Evolutionary conservation across 176 grass and related monocot genomes (phyloP), one percentile per base, ranked within the genome.

Genomic region (Olyra latifolia): DNA sequence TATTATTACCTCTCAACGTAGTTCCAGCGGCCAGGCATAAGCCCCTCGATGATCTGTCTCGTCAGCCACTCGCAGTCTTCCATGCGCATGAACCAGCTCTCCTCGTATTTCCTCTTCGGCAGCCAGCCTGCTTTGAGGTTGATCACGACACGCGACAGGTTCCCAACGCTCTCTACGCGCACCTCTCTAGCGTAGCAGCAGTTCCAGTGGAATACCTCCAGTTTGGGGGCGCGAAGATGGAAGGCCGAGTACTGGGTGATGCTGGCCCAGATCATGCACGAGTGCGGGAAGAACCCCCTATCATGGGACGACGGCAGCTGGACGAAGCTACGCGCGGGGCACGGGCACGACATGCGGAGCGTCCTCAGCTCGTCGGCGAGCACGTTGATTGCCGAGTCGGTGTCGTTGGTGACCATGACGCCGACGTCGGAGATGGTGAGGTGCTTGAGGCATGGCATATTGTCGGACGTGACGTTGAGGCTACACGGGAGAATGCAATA

Each of bases 111-210:
- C 5, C 1, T 1, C 55, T 6, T 61, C 0, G 12, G 13, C 38
- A 19, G 10, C 55, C 7, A 4, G 7, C 55, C 73, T 12, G 55
- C 73, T n/a, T 40, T 39, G 7, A 76, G 22, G 55, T 76, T 22
- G 39, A 76, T 23, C 2, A 28, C 24, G 43, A 64, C 59, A 10
- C 38, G 24, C 17, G 42, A 65, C 1, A 65, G 28, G 27, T 11
- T 17, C 0, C 44, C 44, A 10, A 78, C 60, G 60, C 19, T 50
- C 28, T 64, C 60, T 44, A 78, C 0, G 43, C 19, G 19, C 75
- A 78, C 44, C 44, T 78, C 60, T 10, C 50, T 46, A 20, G 75
- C 75, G 58, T 52, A 63, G 75, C 16, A 22, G n/a, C n/a, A n/a
- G n/a, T n/a, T n/a, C n/a, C n/a, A n/a, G n/a, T n/a, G n/a, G n/a